Evolutionary conservation across 2,329 filamentous ascomycete genomes (phyloP), one percentile per base, ranked within the genome.

Genomic region (Fusarium goolgardi): DNA sequence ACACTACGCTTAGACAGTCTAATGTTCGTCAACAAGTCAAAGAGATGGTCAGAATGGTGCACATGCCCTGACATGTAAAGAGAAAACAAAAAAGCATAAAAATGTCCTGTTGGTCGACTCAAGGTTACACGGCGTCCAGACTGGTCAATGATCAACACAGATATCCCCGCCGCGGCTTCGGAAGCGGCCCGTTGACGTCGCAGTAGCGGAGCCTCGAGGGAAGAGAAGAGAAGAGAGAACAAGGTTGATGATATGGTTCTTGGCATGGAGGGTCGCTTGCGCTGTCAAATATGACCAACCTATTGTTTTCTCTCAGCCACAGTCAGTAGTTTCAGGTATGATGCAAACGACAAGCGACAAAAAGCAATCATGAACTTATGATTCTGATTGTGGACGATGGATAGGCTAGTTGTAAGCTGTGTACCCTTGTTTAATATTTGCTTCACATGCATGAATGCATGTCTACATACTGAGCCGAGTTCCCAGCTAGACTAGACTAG

Each of bases 401-500:
- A 16, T 35, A 16, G 12, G 20, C 29, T 34, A 12, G 23, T 20
- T 20, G 6, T 15, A 15, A 6, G 20, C 9, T 21, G 15, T 39
- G 15, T 3, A n/a, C 46, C 21, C 12, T 20, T n/a, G 21, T 44
- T n/a, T 9, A n/a, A n/a, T n/a, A 4, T 18, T 29, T 23, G 8
- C 10, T 51, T 27, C 49, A 40, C 12, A 32, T 15, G 16, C 8
- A 31, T 18, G 11, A n/a, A 12, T 29, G 27, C 10, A 23, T 4
- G 7, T 20, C 27, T 12, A n/a, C n/a, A n/a, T n/a, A 23, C 27
- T 20, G 18, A 45, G 18, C 12, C 18, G n/a, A 45, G 43, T 10
- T 15, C 8, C 6, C 7, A 3, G 3, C 21, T 64, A 67, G 21
- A 8, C 21, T 64, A 67, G 21, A 8, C 27, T 64, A 67, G n/a